These are phyloP conservation scores for Cinnamomum chago DNA, from an alignment of 164 flowering plant genomes.

Conservation along the genomic window DNA sequence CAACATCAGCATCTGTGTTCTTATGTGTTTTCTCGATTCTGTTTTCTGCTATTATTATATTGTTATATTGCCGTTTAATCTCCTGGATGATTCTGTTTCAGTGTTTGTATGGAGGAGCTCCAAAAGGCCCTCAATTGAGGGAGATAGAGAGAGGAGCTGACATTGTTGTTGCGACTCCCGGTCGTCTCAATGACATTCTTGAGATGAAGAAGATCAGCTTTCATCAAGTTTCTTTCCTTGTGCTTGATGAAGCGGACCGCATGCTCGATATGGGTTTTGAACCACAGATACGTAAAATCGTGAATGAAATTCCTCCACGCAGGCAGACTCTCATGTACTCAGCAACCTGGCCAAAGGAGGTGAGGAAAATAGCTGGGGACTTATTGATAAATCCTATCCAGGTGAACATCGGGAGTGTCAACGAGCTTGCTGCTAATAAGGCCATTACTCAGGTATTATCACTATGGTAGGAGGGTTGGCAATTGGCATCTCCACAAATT, in stretches of 20 bases:
- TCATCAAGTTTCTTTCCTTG: slow-evolving; percentile 76
- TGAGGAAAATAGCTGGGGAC: slow-evolving; percentile 84
- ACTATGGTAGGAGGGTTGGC: not conserved
- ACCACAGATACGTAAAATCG: slow-evolving; percentile 92
- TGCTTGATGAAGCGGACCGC: slow-evolving; percentile 96
- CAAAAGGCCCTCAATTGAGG: slow-evolving; percentile 73
- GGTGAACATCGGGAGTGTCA: slow-evolving; percentile 88
- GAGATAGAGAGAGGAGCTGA: slow-evolving; percentile 86
- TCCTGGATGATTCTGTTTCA: slow-evolving; percentile 16
- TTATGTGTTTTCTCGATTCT: not conserved
- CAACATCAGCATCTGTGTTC: not conserved
- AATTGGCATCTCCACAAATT: too few species aligned
- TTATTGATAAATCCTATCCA: slow-evolving; percentile 82
- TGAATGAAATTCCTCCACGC: slow-evolving; percentile 82
- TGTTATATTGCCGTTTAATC: not conserved
- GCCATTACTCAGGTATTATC: slow-evolving; percentile 80
- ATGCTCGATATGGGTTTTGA: slow-evolving; percentile 99
- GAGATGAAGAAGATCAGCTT: slow-evolving; percentile 79
- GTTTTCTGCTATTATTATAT: not conserved
- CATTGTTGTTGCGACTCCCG: slow-evolving; percentile 95
- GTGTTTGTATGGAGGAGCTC: slow-evolving; percentile 98
- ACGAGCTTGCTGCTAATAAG: slow-evolving; percentile 89
- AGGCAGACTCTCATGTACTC: slow-evolving; percentile 96
- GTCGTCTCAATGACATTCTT: slow-evolving; percentile 89
- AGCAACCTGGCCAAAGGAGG: slow-evolving; percentile 98